Percentiles rank a stretch among this genome's conserved stretches.
phyloP scores from a whole-genome alignment of 192 early-diverging fungal genomes.

The Rhizoclosmatium globosum region DNA sequence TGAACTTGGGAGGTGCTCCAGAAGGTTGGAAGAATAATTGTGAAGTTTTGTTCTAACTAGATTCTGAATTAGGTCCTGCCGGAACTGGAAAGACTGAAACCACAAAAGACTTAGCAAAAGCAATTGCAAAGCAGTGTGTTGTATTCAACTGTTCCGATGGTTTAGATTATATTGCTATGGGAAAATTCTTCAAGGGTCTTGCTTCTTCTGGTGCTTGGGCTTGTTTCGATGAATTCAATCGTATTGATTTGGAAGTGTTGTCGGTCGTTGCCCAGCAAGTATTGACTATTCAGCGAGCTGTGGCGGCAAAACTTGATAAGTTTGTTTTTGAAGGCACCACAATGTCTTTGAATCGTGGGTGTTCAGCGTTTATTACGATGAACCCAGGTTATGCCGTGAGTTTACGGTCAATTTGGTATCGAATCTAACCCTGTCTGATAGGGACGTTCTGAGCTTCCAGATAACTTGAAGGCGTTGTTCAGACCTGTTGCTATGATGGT shows the following conservation, averaged over 20 bases:
- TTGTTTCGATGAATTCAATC: conserved; percentile 72
- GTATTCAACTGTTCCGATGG: conserved; percentile 74
- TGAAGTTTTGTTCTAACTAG: background rate
- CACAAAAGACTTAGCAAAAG: conserved; percentile 69
- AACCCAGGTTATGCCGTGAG: conserved; percentile 69
- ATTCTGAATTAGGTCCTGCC: conserved; percentile 50
- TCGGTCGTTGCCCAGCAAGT: conserved; percentile 72
- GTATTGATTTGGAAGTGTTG: conserved; percentile 69
- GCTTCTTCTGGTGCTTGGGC: conserved; percentile 70
- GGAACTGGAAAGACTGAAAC: conserved; percentile 72
- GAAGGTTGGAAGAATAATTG: no score
- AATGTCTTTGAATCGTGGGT: conserved; percentile 64
- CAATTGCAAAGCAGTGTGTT: conserved; percentile 67
- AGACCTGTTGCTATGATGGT: conserved; percentile 73
- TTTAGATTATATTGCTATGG: conserved; percentile 73
- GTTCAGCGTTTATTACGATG: conserved; percentile 72
- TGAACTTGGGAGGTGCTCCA: conserved; percentile 69
- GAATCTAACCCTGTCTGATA: background rate
- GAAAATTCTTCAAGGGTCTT: conserved; percentile 71
- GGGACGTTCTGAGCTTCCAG: conserved; percentile 61
- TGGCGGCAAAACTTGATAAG: conserved; percentile 63
- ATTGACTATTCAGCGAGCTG: conserved; percentile 66
- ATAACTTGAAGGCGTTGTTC: conserved; percentile 72
- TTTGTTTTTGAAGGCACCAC: conserved; percentile 72
- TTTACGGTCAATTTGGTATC: background rate